phyloP scores from a whole-genome alignment of 2,329 filamentous ascomycete genomes.

The Nemania bipapillata region DNA sequence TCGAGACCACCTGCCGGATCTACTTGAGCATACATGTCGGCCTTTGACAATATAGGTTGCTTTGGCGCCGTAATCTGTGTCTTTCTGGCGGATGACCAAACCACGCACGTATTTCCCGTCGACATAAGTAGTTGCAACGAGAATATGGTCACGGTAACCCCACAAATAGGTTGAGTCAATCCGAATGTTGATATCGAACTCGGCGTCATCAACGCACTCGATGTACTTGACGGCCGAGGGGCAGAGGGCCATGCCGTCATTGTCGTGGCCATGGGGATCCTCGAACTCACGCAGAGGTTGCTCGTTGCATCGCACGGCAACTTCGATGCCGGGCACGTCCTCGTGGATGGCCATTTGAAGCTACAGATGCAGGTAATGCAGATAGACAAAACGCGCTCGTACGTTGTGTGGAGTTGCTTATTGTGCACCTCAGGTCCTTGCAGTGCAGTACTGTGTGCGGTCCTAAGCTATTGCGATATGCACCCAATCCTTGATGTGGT shows the following conservation, averaged over 20 bases:
- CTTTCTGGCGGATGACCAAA: background rate
- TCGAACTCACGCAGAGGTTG: constrained; percentile 44
- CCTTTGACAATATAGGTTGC: background rate
- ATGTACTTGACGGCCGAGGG: constrained; percentile 47
- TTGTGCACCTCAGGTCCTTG: background rate
- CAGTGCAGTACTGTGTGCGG: background rate
- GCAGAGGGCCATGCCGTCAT: background rate
- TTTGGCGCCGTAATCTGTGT: background rate
- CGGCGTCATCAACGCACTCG: constrained; percentile 46
- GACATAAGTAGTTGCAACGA: constrained; percentile 37
- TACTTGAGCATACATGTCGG: background rate
- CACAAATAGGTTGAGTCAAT: constrained; percentile 44
- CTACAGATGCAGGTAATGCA: too few relatives aligned
- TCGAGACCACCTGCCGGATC: constrained; percentile 20
- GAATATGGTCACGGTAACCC: constrained; percentile 41
- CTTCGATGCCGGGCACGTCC: constrained; percentile 44
- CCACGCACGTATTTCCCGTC: constrained; percentile 42
- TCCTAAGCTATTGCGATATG: background rate
- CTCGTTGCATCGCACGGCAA: constrained; percentile 40
- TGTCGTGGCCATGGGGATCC: constrained; percentile 40
- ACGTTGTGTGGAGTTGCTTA: background rate
- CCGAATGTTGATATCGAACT: constrained; percentile 43
- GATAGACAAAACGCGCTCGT: background rate
- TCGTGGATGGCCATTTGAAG: constrained; percentile 46
- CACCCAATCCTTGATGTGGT: background rate